Evolutionary conservation across 495 filamentous ascomycete genomes (phyloP).

Genomic region (Darksidea phi): DNA sequence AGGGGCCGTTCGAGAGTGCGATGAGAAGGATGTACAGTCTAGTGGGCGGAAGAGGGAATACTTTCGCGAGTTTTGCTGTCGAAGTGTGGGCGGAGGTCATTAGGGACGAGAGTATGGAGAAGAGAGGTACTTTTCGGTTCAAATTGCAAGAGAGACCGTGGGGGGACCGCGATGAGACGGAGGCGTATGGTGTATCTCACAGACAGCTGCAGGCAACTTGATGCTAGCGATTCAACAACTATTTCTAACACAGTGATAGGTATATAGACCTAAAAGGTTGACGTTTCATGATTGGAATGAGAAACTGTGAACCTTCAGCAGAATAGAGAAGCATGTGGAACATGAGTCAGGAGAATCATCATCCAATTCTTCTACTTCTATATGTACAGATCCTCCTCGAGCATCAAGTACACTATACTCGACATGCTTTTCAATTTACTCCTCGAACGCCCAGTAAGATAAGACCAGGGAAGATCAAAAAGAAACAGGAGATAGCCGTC

Average conservation of each 20-base stretch:
- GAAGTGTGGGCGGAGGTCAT: constrained; percentile 89
- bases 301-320: not conserved
- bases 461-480: no score
- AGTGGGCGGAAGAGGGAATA: constrained; percentile 87
- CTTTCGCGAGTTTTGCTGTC: constrained; percentile 73
- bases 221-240: constrained; percentile 77
- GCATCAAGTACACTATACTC: no score
- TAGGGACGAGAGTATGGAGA: constrained; percentile 57
- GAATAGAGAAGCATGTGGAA: no score
- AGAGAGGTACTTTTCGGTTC: not conserved
- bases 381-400: no score
- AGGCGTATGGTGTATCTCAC: no score
- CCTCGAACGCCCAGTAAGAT: no score
- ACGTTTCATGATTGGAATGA: constrained; percentile 82
- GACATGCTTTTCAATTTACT: no score
- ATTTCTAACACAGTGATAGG: constrained; percentile 91
- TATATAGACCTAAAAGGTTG: no score
- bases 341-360: no score
- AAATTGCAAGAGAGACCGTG: not conserved
- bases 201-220: constrained; percentile 52
- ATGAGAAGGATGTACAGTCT: constrained; percentile 90
- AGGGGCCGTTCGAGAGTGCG: constrained; percentile 82
- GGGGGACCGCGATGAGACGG: no score
- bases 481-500: no score
- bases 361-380: no score